Evolutionary conservation across 148 eudicot genomes (phyloP).

Genomic region (Camellia lanceoleosa): DNA sequence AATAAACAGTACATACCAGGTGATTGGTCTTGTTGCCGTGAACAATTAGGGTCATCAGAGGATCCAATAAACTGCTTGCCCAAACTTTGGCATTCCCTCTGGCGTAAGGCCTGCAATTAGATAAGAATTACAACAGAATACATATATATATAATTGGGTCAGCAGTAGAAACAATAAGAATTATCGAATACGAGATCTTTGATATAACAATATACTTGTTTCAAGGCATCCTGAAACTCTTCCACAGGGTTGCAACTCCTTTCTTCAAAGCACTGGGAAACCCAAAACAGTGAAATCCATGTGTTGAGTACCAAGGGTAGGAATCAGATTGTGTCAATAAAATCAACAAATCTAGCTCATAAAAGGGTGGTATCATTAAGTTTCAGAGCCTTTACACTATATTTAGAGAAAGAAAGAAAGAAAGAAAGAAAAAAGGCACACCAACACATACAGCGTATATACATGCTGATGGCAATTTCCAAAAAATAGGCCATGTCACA

Average conservation of each 20-base stretch:
- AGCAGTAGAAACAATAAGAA: not conserved
- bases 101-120: conserved; percentile 24
- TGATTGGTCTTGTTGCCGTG: conserved; percentile 18
- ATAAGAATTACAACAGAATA: not conserved
- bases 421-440: too few relatives aligned
- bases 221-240: conserved; percentile 33
- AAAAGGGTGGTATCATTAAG: not conserved
- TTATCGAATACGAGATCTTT: not conserved
- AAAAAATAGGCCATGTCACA: too few relatives aligned
- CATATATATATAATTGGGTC: not conserved
- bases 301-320: not conserved
- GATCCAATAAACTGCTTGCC: conserved; percentile 20
- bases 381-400: not conserved
- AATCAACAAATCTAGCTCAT: not conserved
- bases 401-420: too few relatives aligned
- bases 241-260: conserved; percentile 21
- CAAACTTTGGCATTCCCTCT: conserved; percentile 15
- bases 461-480: too few relatives aligned
- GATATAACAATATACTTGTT: conserved; percentile 15
- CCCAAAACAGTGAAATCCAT: not conserved
- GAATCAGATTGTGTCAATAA: not conserved
- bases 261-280: conserved; percentile 25
- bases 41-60: conserved; percentile 16
- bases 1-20: conserved; percentile 17
- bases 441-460: too few relatives aligned